These are phyloP conservation scores for Hawksworthiomyces lignivorus DNA, from an alignment of 2,329 filamentous ascomycete species.

Conservation along the genomic window DNA sequence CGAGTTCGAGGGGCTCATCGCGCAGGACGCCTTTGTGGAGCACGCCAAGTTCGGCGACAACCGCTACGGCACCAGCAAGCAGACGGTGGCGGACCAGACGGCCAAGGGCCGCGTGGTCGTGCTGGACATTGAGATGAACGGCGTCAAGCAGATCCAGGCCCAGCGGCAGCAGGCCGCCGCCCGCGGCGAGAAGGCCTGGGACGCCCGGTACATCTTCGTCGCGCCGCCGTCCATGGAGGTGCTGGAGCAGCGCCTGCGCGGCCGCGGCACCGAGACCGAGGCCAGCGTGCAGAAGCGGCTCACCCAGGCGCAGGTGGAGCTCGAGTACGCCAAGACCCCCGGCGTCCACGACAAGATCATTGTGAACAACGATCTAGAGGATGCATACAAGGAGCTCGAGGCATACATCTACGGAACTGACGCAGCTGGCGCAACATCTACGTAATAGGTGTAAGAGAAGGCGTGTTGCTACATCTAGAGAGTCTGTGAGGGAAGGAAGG, in stretches of 20 bases:
- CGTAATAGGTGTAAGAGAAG: no score
- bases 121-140: constrained; percentile 96
- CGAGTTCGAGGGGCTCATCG: constrained; percentile 60
- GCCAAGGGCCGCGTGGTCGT: constrained; percentile 68
- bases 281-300: constrained; percentile 62
- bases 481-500: no score
- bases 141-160: constrained; percentile 75
- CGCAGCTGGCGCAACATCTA: constrained; percentile 14
- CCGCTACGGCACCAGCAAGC: constrained; percentile 76
- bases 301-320: constrained; percentile 63
- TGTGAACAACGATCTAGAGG: constrained; percentile 35
- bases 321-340: constrained; percentile 61
- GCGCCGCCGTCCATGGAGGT: constrained; percentile 68
- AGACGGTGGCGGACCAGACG: constrained; percentile 56
- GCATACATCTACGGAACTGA: constrained; percentile 37
- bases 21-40: constrained; percentile 71
- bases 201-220: constrained; percentile 77
- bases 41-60: constrained; percentile 79
- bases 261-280: constrained; percentile 71
- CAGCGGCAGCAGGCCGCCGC: constrained; percentile 6
- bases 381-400: constrained; percentile 46
- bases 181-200: constrained; percentile 31
- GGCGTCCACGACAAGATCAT: constrained; percentile 44
- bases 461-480: no score
- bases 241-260: constrained; percentile 66